These are phyloP conservation scores for Exophiala sp. DNA, from an alignment of 2,329 filamentous ascomycete species.

Conservation along the genomic window DNA sequence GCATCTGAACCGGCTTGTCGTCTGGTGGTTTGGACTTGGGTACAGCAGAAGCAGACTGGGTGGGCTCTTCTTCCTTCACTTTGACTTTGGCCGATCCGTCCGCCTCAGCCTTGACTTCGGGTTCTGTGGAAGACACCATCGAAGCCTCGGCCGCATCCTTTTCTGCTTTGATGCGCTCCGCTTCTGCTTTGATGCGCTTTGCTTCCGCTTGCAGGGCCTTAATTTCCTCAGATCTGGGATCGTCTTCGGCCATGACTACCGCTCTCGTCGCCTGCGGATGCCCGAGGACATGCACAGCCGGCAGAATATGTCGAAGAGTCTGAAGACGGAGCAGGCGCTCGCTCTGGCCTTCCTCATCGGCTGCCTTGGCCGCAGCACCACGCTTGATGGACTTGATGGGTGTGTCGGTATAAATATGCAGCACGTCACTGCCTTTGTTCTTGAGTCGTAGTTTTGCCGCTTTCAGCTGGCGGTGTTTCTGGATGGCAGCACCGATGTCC, in stretches of 20 bases:
- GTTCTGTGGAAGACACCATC: constrained; percentile 1
- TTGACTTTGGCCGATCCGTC: constrained; percentile 10
- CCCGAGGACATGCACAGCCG: constrained; percentile 80
- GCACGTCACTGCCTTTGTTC: constrained; percentile 48
- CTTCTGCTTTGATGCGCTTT: neutral
- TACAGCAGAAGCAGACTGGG: neutral
- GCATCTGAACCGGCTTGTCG: constrained; percentile 63
- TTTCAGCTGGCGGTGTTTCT: constrained; percentile 73
- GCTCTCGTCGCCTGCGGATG: constrained; percentile 74
- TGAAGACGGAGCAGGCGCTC: constrained; percentile 76
- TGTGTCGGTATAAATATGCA: constrained; percentile 68
- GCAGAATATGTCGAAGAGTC: constrained; percentile 76
- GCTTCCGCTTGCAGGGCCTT: constrained; percentile 15
- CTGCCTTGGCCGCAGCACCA: constrained; percentile 41
- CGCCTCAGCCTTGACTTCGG: constrained; percentile 19
- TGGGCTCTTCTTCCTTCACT: constrained; percentile 19
- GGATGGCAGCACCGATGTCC: constrained; percentile 74
- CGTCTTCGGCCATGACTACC: constrained; percentile 30
- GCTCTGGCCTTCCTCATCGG: constrained; percentile 49
- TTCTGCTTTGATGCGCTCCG: constrained; percentile 4
- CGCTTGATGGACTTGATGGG: constrained; percentile 43
- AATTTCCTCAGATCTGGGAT: constrained; percentile 27
- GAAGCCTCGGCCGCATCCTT: neutral
- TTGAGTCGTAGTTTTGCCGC: constrained; percentile 62
- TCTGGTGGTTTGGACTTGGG: constrained; percentile 41